Conservation (phyloP, 345 rosid genomes). For the Linum tenue region DNA sequence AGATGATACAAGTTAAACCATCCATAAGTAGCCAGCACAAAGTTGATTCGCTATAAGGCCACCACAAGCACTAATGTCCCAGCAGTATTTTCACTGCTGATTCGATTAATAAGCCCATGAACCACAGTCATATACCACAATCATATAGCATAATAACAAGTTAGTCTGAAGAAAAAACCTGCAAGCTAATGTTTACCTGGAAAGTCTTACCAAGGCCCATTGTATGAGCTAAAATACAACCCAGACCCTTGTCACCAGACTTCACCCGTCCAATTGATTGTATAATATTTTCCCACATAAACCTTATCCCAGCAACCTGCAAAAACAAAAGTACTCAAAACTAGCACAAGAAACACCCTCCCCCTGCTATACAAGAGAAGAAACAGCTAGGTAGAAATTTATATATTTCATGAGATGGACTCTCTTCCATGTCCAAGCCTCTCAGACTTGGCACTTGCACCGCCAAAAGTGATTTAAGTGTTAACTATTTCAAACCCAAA, state of each 20-base stretch:
- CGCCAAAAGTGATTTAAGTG: conserved; percentile 2
- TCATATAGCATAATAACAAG: no score
- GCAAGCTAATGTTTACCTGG: conserved; percentile 45
- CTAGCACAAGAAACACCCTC: conserved; percentile 2
- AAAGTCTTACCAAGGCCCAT: conserved; percentile 99
- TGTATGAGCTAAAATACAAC: conserved; percentile 97
- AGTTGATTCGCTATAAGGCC: no score
- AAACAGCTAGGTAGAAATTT: neutral
- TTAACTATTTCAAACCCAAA: neutral
- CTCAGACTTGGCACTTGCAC: neutral
- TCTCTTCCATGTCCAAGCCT: conserved; percentile 2
- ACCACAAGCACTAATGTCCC: no score
- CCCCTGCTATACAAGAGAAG: neutral
- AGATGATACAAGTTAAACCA: no score
- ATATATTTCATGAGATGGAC: neutral
- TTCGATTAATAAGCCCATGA: no score
- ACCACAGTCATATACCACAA: no score
- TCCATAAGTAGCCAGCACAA: no score
- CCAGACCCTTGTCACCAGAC: conserved; percentile 95
- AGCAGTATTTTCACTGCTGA: no score
- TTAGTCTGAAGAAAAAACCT: no score
- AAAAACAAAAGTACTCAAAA: conserved; percentile 16
- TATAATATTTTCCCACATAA: conserved; percentile 96
- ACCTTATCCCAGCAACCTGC: conserved; percentile 92
- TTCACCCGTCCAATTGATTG: conserved; percentile 75